Base-by-base conservation (phyloP, 306 rosid species). In the Lagenaria siceraria region DNA sequence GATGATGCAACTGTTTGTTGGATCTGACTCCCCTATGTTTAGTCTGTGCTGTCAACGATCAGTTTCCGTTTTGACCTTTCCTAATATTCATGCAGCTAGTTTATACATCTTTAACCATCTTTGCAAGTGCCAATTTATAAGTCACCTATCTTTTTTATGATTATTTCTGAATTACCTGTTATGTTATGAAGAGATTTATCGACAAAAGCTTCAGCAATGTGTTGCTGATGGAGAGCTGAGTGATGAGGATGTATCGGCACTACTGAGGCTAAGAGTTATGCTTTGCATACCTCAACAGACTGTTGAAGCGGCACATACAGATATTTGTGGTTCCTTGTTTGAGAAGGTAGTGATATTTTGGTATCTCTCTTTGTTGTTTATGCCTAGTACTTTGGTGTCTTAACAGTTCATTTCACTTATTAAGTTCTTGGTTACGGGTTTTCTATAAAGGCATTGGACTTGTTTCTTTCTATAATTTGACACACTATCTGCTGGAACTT, bases 281-380 rank as follows among this genome's bases (percentile, higher is more conserved):
- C 93, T 95, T 31, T 95, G 99, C 79, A 68, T 95, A 79, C 96
- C 99, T 78, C 97, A 92, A 76, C 90, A 86, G 80, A 87, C 81
- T 43, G 96, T 95, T 77, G 98, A 95, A 84, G 92, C 97, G 25
- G 98, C 96, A 55, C 99, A 95, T 78, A 79, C 91, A 60, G 99
- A 90, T 82, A 95, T 95, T 68, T 95, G 99, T 88, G 99, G 99
- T 80, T 85, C 89, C 86, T 83, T 95, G 88, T 95, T 95, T 90
- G 97, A 90, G 79, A 92, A 90, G 97, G 99, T 92, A 77, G 77
- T 52, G 43, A 56, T 64, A 29, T 53, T 61, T 78, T 75, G 74
- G 31, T 78, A 46, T 80, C 78, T 66, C 46, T 43, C 35, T 69
- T 40, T 42, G 35, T 17, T 48, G 24, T 48, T 53, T 49, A 25